Evolutionary conservation across 2,329 filamentous ascomycete species (phyloP).

Genomic region (Alternaria tenuissima): DNA sequence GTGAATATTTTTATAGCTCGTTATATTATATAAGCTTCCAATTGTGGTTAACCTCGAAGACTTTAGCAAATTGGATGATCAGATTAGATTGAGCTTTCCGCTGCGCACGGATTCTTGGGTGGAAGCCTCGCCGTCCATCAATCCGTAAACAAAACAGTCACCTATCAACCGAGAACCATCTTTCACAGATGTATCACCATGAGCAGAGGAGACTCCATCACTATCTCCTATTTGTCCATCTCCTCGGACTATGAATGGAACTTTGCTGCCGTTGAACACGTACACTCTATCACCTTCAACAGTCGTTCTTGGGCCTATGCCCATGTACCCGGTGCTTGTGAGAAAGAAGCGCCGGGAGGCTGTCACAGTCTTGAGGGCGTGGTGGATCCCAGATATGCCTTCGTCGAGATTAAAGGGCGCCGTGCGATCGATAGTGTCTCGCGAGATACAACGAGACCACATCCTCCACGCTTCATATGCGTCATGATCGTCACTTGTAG

Average conservation of each 20-base stretch:
- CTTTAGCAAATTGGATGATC: neutral
- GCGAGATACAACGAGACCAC: slow-evolving; percentile 33
- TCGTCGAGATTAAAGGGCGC: slow-evolving; percentile 26
- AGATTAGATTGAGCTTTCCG: slow-evolving; percentile 6
- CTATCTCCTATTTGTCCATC: neutral
- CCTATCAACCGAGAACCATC: slow-evolving; percentile 20
- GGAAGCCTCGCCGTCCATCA: slow-evolving; percentile 30
- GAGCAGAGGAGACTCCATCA: neutral
- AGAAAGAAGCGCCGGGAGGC: slow-evolving; percentile 31
- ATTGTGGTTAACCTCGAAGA: no score
- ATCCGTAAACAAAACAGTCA: slow-evolving; percentile 28
- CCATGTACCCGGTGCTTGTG: slow-evolving; percentile 28
- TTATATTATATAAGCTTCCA: neutral
- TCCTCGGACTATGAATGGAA: slow-evolving; percentile 27
- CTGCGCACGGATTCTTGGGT: neutral
- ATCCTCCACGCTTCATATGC: slow-evolving; percentile 28
- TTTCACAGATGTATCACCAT: neutral
- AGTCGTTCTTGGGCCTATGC: slow-evolving; percentile 26
- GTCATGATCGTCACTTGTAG: slow-evolving; percentile 16
- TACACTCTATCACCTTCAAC: slow-evolving; percentile 23
- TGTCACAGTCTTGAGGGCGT: slow-evolving; percentile 27
- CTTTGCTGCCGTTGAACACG: slow-evolving; percentile 22
- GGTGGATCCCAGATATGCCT: slow-evolving; percentile 25
- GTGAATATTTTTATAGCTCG: neutral
- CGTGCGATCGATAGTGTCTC: slow-evolving; percentile 24